phyloP scores from a whole-genome alignment of 2,329 filamentous ascomycete species.

The Neofusicoccum sp. region DNA sequence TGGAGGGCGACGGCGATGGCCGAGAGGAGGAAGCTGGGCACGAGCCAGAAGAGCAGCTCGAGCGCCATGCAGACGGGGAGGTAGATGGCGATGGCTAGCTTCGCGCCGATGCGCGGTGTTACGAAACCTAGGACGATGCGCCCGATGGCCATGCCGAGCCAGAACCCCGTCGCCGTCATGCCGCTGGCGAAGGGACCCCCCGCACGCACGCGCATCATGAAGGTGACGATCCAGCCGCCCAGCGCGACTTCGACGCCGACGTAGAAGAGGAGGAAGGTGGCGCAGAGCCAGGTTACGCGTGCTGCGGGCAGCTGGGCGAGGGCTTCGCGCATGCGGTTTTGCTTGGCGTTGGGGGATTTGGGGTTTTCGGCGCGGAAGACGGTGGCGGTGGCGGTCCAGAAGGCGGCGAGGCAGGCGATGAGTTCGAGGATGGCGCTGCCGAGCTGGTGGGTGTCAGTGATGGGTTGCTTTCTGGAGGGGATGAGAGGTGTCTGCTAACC shows the following conservation, averaged over 20 bases:
- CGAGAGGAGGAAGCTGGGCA: conserved; percentile 72
- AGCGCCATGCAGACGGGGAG: conserved; percentile 62
- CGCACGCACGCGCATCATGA: conserved; percentile 77
- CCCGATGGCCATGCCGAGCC: conserved; percentile 77
- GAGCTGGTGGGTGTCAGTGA: conserved; percentile 37
- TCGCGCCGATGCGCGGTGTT: conserved; percentile 72
- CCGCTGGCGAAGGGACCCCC: conserved; percentile 70
- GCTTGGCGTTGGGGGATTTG: conserved; percentile 41
- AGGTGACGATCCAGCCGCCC: conserved; percentile 79
- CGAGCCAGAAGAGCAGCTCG: conserved; percentile 76
- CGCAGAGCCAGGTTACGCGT: conserved; percentile 68
- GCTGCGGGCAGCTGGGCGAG: conserved; percentile 47
- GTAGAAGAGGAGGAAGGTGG: conserved; percentile 74
- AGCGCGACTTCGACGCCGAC: conserved; percentile 75
- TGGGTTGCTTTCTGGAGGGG: background rate
- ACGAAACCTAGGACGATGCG: conserved; percentile 72
- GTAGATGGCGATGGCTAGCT: conserved; percentile 59
- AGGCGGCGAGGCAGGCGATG: conserved; percentile 51
- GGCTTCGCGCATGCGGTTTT: conserved; percentile 53
- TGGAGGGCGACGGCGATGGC: conserved; percentile 69
- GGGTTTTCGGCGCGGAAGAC: conserved; percentile 56
- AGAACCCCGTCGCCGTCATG: conserved; percentile 76
- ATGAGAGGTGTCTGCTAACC: conserved; percentile 43
- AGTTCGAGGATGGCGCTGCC: conserved; percentile 58
- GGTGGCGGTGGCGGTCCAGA: conserved; percentile 62